Percentiles rank a stretch among this genome's conserved stretches.
phyloP scores from a whole-genome alignment of 2,329 filamentous ascomycete species.

The Fusarium sp. region DNA sequence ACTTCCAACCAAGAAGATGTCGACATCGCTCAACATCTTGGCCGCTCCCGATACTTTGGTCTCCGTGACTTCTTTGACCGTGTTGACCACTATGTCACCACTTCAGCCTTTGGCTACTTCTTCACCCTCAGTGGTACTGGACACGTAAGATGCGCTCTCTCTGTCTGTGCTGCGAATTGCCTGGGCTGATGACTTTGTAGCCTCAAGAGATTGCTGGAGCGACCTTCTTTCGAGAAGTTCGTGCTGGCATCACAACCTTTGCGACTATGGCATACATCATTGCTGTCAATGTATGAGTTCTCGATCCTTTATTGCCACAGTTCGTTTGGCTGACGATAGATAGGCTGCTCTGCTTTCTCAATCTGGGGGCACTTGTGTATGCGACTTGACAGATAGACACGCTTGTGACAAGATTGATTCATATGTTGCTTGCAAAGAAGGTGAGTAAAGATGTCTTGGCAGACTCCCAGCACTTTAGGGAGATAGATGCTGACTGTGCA shows the following conservation, averaged over 20 bases:
- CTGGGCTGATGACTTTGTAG: slow-evolving; percentile 50
- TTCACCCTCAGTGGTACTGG: slow-evolving; percentile 75
- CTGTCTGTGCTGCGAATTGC: not conserved
- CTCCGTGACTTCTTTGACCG: slow-evolving; percentile 50
- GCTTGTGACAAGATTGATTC: slow-evolving; percentile 59
- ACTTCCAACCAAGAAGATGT: not conserved
- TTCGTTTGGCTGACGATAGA: slow-evolving; percentile 2
- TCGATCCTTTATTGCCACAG: not conserved
- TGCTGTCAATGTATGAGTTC: slow-evolving; percentile 67
- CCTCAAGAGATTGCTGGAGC: slow-evolving; percentile 73
- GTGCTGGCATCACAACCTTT: slow-evolving; percentile 82
- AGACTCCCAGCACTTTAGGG: rapidly evolving
- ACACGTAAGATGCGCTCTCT: slow-evolving; percentile 62
- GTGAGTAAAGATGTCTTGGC: slow-evolving; percentile 48
- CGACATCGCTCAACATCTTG: not conserved
- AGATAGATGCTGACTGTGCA: not conserved
- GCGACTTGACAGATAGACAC: slow-evolving; percentile 55
- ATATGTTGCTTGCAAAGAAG: slow-evolving; percentile 58
- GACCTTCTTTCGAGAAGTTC: slow-evolving; percentile 79
- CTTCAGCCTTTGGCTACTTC: slow-evolving; percentile 63
- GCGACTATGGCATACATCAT: slow-evolving; percentile 89
- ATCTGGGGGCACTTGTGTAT: slow-evolving; percentile 80
- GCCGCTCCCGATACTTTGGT: slow-evolving; percentile 45
- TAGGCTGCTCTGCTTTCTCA: slow-evolving; percentile 78
- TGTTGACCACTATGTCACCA: slow-evolving; percentile 50